phyloP scores from a whole-genome alignment of 495 filamentous ascomycete species.

The Acidomyces sp. region DNA sequence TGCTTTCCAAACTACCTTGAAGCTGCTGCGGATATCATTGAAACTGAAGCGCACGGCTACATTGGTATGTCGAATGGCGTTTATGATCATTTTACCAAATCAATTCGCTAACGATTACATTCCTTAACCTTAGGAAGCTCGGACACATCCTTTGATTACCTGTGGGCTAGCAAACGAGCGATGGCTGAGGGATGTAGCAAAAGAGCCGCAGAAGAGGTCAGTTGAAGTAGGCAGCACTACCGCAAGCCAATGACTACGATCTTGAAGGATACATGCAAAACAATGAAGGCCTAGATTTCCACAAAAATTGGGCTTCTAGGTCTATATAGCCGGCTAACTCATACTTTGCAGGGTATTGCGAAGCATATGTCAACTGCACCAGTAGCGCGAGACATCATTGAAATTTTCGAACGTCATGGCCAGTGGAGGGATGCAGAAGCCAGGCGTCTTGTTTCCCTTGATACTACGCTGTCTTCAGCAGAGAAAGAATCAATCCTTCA shows the following conservation, averaged over 20 bases:
- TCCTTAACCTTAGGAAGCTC: too few species aligned
- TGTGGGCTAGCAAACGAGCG: conserved; percentile 29
- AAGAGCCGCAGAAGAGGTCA: conserved; percentile 2
- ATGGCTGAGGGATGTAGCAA: conserved; percentile 16
- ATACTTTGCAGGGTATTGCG: conserved; percentile 26
- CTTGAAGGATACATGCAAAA: too few species aligned
- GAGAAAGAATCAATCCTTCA: neutral
- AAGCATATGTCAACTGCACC: conserved; percentile 17
- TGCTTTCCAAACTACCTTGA: conserved; percentile 29
- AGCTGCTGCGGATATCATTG: conserved; percentile 21
- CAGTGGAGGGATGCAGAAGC: conserved; percentile 29
- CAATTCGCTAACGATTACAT: too few species aligned
- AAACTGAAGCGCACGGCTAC: conserved; percentile 18
- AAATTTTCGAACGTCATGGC: conserved; percentile 30
- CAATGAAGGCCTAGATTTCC: too few species aligned
- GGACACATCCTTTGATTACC: conserved; percentile 25
- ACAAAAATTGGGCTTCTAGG: too few species aligned
- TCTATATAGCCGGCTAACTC: too few species aligned
- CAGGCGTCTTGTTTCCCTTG: neutral
- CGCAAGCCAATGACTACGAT: too few species aligned
- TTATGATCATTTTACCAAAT: too few species aligned
- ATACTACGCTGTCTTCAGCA: neutral
- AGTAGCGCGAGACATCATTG: conserved; percentile 21
- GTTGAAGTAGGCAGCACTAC: conserved; percentile 17
- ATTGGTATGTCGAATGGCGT: too few species aligned